Evolutionary conservation across 2,329 filamentous ascomycete genomes (phyloP), one percentile per base, ranked within the genome.

Genomic region (Albophoma yamanashiensis): DNA sequence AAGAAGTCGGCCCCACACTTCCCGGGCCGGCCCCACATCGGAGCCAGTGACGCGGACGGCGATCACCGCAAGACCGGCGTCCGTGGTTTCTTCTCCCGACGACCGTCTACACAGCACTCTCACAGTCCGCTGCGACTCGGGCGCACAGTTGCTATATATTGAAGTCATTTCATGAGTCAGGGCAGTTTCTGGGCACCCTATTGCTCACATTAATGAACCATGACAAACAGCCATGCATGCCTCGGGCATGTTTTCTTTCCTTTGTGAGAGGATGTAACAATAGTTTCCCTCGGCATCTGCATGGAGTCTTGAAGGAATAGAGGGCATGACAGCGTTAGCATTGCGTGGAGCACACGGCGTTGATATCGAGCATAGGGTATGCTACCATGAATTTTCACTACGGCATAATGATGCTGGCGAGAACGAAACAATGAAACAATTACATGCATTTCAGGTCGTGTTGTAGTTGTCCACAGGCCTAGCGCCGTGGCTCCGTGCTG

Each of bases 71-170:
- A 22, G 50, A 22, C 50, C 27, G 40, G 20, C 47, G 9, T 61
- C 15, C 61, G 60, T 38, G 58, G 60, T 58, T 52, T 62, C 42
- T 64, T 65, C 34, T 61, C 60, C 27, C 60, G 53, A 8, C 36
- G 55, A 11, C 39, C 57, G 8, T 57, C 57, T 17, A 31, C 53
- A 55, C 72, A 75, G 57, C 63, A 67, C 56, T 65, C 71, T 22
- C 65, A 64, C 57, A 76, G 73, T 56, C 71, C 76, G 47, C 64
- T 76, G 56, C 73, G 72, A 58, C 69, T 74, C 40, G 70, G 72
- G 7, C 73, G 67, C 50, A 66, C 69, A 39, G 66, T 78, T 36
- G 67, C 71, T 27, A 71, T 74, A 20, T 76, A 74, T 60, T 79
- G 64, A 68, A 36, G 8, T 43, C 43, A 27, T 27, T 31, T 11